Evolutionary conservation across 768 basidiomycete genomes (phyloP), one percentile per base, ranked within the genome.

Genomic region (Tulasnella calospora): DNA sequence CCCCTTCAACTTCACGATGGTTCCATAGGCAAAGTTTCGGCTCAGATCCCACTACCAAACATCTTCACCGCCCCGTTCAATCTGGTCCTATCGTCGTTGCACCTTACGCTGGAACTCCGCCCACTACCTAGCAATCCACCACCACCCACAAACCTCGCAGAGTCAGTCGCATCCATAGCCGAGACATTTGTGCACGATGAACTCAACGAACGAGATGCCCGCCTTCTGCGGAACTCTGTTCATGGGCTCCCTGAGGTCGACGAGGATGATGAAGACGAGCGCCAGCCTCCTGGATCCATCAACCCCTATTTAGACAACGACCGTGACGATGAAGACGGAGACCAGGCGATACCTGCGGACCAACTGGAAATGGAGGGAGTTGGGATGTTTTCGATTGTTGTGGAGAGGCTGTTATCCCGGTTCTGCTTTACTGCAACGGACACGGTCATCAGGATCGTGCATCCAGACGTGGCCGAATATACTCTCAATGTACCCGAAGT

Each of bases 101-200:
- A 90, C 82, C 88, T 95, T 79, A 88, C 88, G n/a, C 89, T 92
- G 82, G 44, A 71, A 35, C 86, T 89, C 81, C 85, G 90, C 75
- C 83, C 41, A 82, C 71, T 79, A 82, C 51, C 76, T 74, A 61
- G 38, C 57, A 81, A 72, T 81, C 38, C 70, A 19, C 44, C 55
- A 17, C 47, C 40, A 9, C 78, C 80, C 2, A 61, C 81, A 51
- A 88, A 91, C 82, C 87, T 96, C 19, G 86, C 93, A 5, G 89
- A 91, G 70, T 95, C 95, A 33, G 91, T 95, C n/a, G 88, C 88
- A 36, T 91, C 91, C n/a, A 89, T 92, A 19, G 94, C 95, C 1
- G 92, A 94, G 81, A 90, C 92, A 4, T 98, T 98, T 84, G 86
- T 97, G 35, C 92, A 96, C 71, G 88, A 94, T 80, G 94, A 96